A percentile compares a stretch with the other conserved stretches of the same genome.
These are phyloP conservation scores for Flaveria trinervia DNA, from an alignment of 129 eudicot species.

Conservation along the genomic window DNA sequence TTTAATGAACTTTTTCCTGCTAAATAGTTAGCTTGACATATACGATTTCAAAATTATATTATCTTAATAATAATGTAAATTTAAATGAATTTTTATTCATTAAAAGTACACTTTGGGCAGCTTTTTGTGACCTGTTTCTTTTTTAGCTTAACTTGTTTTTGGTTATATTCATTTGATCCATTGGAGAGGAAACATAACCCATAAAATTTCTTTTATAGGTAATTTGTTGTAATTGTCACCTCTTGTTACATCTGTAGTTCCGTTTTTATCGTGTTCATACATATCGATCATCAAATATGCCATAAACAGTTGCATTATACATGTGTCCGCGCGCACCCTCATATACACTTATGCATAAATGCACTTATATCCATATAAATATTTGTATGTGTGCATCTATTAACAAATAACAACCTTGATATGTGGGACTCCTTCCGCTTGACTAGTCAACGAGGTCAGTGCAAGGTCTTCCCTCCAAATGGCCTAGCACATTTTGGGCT, in stretches of 20 bases:
- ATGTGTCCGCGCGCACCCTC: neutral
- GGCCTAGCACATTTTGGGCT: neutral
- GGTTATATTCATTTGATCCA: neutral
- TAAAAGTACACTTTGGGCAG: neutral
- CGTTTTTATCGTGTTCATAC: neutral
- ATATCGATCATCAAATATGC: neutral
- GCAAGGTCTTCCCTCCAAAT: neutral
- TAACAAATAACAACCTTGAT: neutral
- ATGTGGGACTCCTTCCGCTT: neutral
- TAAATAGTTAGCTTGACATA: neutral
- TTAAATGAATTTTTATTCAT: neutral
- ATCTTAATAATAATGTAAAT: neutral
- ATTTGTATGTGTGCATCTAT: neutral
- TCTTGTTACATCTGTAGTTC: neutral
- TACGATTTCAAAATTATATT: neutral
- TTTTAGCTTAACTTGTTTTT: neutral
- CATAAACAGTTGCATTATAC: neutral
- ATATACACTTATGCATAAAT: neutral
- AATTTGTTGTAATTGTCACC: neutral
- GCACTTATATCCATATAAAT: neutral
- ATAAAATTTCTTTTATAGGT: neutral
- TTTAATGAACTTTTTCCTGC: neutral
- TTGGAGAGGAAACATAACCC: slow-evolving; percentile 14
- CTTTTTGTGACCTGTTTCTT: neutral
- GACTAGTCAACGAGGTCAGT: neutral